Evolutionary conservation across 768 basidiomycete species (phyloP), one percentile per base, ranked within the genome.

Genomic region (Boletus vinaceobasis): DNA sequence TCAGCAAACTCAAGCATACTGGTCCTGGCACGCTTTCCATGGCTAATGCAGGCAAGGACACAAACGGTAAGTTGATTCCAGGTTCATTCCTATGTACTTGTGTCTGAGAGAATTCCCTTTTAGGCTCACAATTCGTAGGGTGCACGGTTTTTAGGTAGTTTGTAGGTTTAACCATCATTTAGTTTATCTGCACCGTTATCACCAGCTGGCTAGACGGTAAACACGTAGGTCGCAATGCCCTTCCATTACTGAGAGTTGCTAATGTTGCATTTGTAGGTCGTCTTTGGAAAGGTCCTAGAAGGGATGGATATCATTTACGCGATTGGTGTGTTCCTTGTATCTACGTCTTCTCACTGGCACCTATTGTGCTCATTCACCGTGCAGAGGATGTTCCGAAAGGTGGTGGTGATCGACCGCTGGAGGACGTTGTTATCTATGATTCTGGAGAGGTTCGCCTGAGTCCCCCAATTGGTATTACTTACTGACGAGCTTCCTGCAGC

Each of bases 1-100:
- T 45, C 63, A 97, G 94, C 81, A 97, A 98, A 82, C 89, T 98
- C 72, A 86, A 85, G 71, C 96, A 99, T 79, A 89, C 90, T 63
- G 85, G 84, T 36, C 83, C 90, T 47, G 95, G 95, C 58, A 79
- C 81, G 53, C 82, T 96, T 55, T 94, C 93, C 2, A 97, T 98
- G 95, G 95, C 95, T 46, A 98, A 97, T 65, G 85, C 93, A 52
- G 87, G 87, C 67, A 87, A 86, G 71, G 89, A 95, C 70, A 97
- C 95, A 33, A 98, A 98, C 65, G 95, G 90, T 89, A 67, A 54
- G 74, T 59, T 26, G n/a, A 11, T 2, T 23, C 10, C 4, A 26
- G 0, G 7, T 32, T 13, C 23, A 26, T 55, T 35, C 2, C n/a
- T 14, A 1, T 13, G 7, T 23, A n/a, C 3, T 17, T 33, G 11